These are phyloP conservation scores for Dioscorea alata DNA, from an alignment of 106 monocot species.

Conservation along the genomic window DNA sequence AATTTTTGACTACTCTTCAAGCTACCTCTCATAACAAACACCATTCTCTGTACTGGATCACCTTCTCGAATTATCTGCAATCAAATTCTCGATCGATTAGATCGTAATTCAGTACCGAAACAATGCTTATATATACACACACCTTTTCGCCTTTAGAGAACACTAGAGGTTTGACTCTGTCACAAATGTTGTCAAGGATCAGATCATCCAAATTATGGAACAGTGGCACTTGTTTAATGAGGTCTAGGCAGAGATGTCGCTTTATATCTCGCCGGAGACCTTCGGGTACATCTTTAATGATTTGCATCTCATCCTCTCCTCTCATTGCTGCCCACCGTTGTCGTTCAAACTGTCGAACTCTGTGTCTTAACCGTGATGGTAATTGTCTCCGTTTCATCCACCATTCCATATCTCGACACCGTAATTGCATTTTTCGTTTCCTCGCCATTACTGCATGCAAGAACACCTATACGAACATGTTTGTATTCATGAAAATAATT, in stretches of 20 bases:
- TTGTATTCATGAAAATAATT: too few species aligned
- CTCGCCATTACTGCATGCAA: constrained; percentile 84
- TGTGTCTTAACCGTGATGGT: constrained; percentile 56
- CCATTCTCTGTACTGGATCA: constrained; percentile 75
- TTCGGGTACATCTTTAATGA: constrained; percentile 71
- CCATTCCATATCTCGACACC: constrained; percentile 94
- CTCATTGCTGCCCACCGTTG: constrained; percentile 73
- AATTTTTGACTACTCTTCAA: constrained; percentile 60
- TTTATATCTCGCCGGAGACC: constrained; percentile 81
- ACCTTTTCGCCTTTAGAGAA: constrained; percentile 93
- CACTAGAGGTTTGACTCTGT: constrained; percentile 62
- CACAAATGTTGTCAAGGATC: constrained; percentile 91
- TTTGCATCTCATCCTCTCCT: constrained; percentile 87
- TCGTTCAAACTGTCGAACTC: constrained; percentile 76
- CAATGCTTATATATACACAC: background rate
- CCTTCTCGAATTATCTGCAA: constrained; percentile 87
- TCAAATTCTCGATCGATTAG: background rate
- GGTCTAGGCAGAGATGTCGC: constrained; percentile 79
- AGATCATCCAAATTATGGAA: constrained; percentile 88
- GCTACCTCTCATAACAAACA: constrained; percentile 61
- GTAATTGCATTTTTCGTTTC: constrained; percentile 78
- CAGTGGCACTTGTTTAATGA: constrained; percentile 83
- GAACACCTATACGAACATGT: constrained; percentile 43
- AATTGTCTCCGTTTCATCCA: constrained; percentile 94
- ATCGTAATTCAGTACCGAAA: too few species aligned